Percentiles rank a stretch among this genome's conserved stretches.
Conservation (phyloP, 2,329 filamentous ascomycete genomes). For the Annulohypoxylon truncatum region DNA sequence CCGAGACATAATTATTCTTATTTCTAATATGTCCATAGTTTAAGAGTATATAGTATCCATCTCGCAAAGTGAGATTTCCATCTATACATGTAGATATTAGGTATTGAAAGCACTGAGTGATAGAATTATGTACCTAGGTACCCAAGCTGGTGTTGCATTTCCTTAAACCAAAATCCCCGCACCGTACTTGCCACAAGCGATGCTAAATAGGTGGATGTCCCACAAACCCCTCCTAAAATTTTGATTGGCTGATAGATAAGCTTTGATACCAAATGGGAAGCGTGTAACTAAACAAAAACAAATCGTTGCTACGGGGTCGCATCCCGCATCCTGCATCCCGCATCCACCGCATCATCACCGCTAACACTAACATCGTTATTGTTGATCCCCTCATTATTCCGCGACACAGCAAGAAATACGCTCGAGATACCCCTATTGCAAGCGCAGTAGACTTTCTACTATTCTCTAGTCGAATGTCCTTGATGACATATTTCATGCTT, state of each 20-base stretch:
- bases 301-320: conserved; percentile 44
- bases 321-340: not conserved
- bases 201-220: not conserved
- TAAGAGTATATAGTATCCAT: too few relatives aligned
- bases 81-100: too few relatives aligned
- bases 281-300: conserved; percentile 49
- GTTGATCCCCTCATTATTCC: not conserved
- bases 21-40: too few relatives aligned
- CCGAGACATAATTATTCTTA: too few relatives aligned
- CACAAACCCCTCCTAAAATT: not conserved
- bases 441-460: conserved; percentile 10
- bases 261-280: not conserved
- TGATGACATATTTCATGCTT: not conserved
- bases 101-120: too few relatives aligned
- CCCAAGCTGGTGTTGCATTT: too few relatives aligned
- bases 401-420: conserved; percentile 15
- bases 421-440: conserved; percentile 23
- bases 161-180: not conserved
- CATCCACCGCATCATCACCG: conserved; percentile 25
- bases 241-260: not conserved
- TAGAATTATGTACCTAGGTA: too few relatives aligned
- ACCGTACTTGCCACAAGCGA: not conserved
- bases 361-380: conserved; percentile 11
- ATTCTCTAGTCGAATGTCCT: conserved; percentile 12
- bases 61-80: too few relatives aligned